Base-by-base conservation (phyloP, 352 stramenopile species). In the Phytophthora crassamura region DNA sequence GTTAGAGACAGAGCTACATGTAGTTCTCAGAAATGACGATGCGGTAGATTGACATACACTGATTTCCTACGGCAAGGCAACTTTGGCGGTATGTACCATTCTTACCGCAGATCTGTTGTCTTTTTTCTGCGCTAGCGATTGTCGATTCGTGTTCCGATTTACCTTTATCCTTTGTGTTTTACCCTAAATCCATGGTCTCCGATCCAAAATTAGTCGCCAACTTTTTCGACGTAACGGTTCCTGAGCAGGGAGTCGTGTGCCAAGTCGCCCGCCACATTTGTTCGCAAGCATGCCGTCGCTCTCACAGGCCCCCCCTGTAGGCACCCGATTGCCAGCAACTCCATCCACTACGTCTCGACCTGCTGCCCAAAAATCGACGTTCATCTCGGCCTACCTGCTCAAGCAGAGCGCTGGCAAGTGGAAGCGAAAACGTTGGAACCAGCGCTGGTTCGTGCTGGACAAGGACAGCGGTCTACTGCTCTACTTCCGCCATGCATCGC, bases 381-480 rank as follows among this genome's bases (percentile, higher is more conserved):
- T 85, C 49, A 73, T 80, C 28, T 77, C 70, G 7, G 80, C 84
- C 12, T 94, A 91, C 55, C 55, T 94, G 20, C 78, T 89, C 45
- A 94, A 94, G 64, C 86, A 93, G 56, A 91, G 84, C 63, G 76
- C 80, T 14, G 86, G 84, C 40, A 89, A 87, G 60, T 94, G 84
- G 84, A 90, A 93, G 54, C 84, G 78, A 34, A 86, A 86, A 57
- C 80, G 82, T 34, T 93, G 86, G 86, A 89, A 91, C 61, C 78
- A 94, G 65, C 80, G 86, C 38, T 93, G 86, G 86, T 91, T 94
- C 67, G 82, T 91, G 22, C 66, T 94, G 32, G 80, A 91, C 55
- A 69, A 54, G 15, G 78, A 90, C 30, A 80, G 61, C n/a, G 84
- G 86, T 14, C 34, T 88, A 30, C 57, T 94, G 45, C 81, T 74